Base-by-base conservation (phyloP, 306 rosid genomes). In the Macrotyloma uniflorum region DNA sequence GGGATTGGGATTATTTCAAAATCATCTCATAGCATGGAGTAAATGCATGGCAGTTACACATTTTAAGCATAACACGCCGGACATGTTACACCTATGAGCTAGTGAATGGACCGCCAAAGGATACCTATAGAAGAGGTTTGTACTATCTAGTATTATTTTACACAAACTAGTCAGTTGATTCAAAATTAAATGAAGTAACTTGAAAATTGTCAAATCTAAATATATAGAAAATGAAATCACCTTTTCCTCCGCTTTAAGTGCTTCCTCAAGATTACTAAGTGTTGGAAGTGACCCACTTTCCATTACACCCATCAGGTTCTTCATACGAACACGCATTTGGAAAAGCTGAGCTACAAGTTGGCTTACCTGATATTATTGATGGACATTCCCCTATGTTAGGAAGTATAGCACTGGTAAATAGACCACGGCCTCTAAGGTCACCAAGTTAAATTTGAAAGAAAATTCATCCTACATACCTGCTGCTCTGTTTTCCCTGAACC, bases 401-500 rank as follows among this genome's bases (percentile, higher is more conserved):
- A 76, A 53, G 68, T 32, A 42, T 51, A 80, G 36, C n/a, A 51
- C 19, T 33, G 76, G 26, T 40, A 55, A 18, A 80, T 26, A 78
- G 42, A 75, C 9, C 20, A 53, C 50, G 55, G 40, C 22, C 72
- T 85, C 5, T 3, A 55, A 58, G 58, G 58, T 64, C 59, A 49
- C 28, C 30, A 38, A n/a, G 50, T 20, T 19, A 20, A 36, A 51
- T 15, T 75, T 30, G 20, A 55, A 61, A 80, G 81, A 82, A 75
- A 69, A 66, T 45, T 55, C 33, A 76, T 43, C 62, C 7, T 53
- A 19, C 66, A 66, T 63, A 89, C 98, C 92, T 95, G 98, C 87
- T 91, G 98, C 89, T 95, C 98, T 40, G 98, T 88, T 91, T 91
- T 95, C 76, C 97, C 96, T n/a, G 98, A 95, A 45, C 85, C 97